phyloP scores from a whole-genome alignment of 2,329 filamentous ascomycete species.

The Penicillium sp. region DNA sequence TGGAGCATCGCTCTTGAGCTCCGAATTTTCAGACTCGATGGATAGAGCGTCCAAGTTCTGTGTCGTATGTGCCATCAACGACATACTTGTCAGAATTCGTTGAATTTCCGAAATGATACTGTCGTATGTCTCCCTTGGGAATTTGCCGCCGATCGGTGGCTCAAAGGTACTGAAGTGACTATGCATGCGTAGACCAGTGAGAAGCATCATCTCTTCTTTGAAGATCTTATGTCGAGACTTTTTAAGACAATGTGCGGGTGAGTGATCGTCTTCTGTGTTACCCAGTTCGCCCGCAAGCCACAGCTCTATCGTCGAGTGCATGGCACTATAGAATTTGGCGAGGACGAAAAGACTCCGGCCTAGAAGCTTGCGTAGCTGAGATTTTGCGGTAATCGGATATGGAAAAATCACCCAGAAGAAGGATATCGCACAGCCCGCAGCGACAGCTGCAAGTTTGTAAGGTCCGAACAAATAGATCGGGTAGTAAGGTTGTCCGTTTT shows the following conservation, averaged over 20 bases:
- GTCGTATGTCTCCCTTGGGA: conserved; percentile 66
- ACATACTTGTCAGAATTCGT: conserved; percentile 62
- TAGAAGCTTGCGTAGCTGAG: conserved; percentile 66
- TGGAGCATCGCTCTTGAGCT: conserved; percentile 38
- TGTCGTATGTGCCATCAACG: conserved; percentile 65
- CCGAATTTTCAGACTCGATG: conserved; percentile 10
- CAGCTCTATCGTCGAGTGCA: conserved; percentile 67
- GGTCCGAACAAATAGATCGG: conserved; percentile 71
- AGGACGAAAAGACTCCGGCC: conserved; percentile 70
- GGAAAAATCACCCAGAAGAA: conserved; percentile 80
- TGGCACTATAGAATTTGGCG: conserved; percentile 72
- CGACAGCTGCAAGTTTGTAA: conserved; percentile 69
- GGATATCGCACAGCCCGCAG: conserved; percentile 67
- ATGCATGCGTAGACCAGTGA: conserved; percentile 65
- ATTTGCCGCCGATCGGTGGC: conserved; percentile 71
- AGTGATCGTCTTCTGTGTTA: conserved; percentile 16
- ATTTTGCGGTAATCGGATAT: conserved; percentile 70
- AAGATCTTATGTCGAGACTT: conserved; percentile 63
- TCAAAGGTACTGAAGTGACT: conserved; percentile 69
- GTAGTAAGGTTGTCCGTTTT: conserved; percentile 69
- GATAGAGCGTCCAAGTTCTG: conserved; percentile 50
- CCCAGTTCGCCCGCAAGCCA: conserved; percentile 62
- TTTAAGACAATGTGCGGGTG: conserved; percentile 48
- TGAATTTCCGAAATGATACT: conserved; percentile 62
- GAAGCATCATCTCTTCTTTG: conserved; percentile 65